These are phyloP conservation scores for Ananas comosus DNA, from an alignment of 176 grass and related monocot genomes.

Conservation along the genomic window DNA sequence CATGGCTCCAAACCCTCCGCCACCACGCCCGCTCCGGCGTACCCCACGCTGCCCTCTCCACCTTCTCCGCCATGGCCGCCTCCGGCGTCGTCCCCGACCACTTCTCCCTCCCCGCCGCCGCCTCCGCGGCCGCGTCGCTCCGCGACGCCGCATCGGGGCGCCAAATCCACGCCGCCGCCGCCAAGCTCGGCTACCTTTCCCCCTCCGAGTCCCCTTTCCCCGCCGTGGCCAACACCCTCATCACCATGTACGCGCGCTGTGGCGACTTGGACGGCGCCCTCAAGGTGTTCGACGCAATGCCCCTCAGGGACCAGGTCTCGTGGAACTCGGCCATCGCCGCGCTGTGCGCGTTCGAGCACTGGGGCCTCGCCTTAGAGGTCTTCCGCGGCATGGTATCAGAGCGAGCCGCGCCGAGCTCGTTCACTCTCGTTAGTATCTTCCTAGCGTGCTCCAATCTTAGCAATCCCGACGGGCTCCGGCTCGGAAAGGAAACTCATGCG, in stretches of 20 bases:
- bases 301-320: constrained; percentile 43
- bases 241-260: constrained; percentile 58
- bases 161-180: constrained; percentile 37
- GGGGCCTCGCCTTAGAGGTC: constrained; percentile 34
- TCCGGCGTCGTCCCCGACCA: constrained; percentile 29
- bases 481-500: constrained; percentile 58
- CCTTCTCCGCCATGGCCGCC: constrained; percentile 38
- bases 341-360: constrained; percentile 53
- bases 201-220: constrained; percentile 28
- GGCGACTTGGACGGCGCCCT: constrained; percentile 42
- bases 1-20: constrained; percentile 38
- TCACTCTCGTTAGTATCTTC: constrained; percentile 73
- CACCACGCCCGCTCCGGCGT: constrained; percentile 27
- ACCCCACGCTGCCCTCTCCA: constrained; percentile 37
- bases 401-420: constrained; percentile 40
- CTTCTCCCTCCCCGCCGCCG: constrained; percentile 55
- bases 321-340: constrained; percentile 68
- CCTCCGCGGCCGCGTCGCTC: constrained; percentile 49
- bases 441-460: constrained; percentile 61
- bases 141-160: constrained; percentile 20
- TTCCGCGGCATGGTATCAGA: constrained; percentile 47
- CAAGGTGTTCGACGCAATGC: constrained; percentile 37
- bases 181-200: constrained; percentile 26
- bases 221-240: constrained; percentile 43
- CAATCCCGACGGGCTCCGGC: constrained; percentile 14